These are phyloP conservation scores for Meripilus lineatus DNA, from an alignment of 1,284 basidiomycete genomes.

Conservation along the genomic window DNA sequence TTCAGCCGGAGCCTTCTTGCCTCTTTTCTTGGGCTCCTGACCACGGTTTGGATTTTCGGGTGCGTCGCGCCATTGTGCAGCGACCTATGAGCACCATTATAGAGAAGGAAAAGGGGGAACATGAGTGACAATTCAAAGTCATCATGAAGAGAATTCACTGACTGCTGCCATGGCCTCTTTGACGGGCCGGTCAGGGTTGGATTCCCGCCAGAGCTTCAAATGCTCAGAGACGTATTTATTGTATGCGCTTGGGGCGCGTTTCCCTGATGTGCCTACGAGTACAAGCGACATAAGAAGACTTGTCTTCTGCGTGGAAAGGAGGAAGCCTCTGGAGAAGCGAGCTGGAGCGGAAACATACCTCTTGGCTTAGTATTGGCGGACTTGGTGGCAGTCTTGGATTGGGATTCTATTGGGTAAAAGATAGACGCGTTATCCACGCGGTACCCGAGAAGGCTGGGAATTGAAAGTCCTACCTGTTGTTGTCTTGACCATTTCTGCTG, in stretches of 20 bases:
- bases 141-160: constrained; percentile 14
- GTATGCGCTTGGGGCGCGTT: constrained; percentile 50
- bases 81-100: constrained; percentile 36
- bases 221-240: constrained; percentile 48
- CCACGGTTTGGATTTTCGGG: constrained; percentile 59
- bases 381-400: constrained; percentile 49
- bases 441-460: neutral
- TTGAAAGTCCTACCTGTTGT: constrained; percentile 25
- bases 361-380: constrained; percentile 38
- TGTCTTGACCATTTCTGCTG: constrained; percentile 31
- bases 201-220: constrained; percentile 48
- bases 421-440: constrained; percentile 3
- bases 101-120: too few species aligned
- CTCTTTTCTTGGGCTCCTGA: constrained; percentile 34
- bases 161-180: constrained; percentile 53
- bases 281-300: neutral
- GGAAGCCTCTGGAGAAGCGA: neutral
- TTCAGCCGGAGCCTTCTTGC: constrained; percentile 21
- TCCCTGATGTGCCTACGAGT: constrained; percentile 17
- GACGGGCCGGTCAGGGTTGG: constrained; percentile 40
- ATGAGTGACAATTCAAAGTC: too few species aligned
- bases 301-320: neutral
- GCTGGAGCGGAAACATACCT: constrained; percentile 7
- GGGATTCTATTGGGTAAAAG: constrained; percentile 32
- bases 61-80: constrained; percentile 45